Conservation (phyloP, 106 monocot species). For the Vanilla planifolia region DNA sequence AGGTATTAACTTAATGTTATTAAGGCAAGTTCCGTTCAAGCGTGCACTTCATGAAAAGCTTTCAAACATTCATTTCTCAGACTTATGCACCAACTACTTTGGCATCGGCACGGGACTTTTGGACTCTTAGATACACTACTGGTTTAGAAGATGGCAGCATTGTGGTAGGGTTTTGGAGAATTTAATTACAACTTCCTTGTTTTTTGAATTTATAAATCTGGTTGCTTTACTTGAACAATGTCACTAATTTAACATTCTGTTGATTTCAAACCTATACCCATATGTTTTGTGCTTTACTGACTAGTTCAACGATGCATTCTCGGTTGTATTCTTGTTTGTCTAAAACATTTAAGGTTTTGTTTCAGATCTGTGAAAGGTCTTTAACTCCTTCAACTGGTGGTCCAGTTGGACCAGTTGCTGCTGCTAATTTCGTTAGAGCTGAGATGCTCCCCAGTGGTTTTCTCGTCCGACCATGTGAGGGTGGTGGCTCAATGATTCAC, state of each 20-base stretch:
- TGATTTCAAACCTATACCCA: neutral
- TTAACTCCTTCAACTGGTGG: conserved; percentile 67
- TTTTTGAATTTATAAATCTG: neutral
- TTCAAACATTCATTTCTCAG: conserved; percentile 19
- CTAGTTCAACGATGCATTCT: neutral
- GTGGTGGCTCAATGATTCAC: conserved; percentile 97
- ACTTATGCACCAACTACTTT: conserved; percentile 97
- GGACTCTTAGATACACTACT: conserved; percentile 89
- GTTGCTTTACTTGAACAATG: neutral
- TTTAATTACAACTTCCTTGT: neutral
- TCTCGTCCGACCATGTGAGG: conserved; percentile 94
- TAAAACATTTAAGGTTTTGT: neutral
- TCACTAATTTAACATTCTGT: neutral
- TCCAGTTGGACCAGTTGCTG: conserved; percentile 60
- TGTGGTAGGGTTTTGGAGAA: conserved; percentile 39
- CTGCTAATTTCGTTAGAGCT: conserved; percentile 79
- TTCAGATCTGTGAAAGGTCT: conserved; percentile 91
- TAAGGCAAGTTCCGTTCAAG: neutral
- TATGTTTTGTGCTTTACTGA: neutral
- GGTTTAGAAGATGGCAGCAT: conserved; percentile 82
- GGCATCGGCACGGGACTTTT: conserved; percentile 89
- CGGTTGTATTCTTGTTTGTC: too few relatives aligned
- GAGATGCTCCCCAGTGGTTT: conserved; percentile 97
- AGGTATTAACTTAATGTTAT: conserved; percentile 34
- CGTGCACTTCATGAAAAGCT: neutral